These are phyloP conservation scores for Sphaerobolus stellatus DNA, from an alignment of 1,284 basidiomycete genomes.

Conservation along the genomic window DNA sequence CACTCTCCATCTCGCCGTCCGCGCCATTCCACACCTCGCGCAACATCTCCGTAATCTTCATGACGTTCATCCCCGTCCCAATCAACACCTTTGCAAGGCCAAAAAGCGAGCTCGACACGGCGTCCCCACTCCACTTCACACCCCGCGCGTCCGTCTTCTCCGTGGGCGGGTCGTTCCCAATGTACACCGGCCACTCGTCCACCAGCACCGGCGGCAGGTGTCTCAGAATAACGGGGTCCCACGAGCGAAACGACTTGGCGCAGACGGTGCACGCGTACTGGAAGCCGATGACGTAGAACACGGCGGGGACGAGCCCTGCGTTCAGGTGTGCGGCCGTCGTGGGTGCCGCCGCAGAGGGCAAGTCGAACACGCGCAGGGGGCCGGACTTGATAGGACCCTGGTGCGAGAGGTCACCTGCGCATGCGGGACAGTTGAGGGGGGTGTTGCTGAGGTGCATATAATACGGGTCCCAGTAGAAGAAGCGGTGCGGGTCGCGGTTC, in stretches of 20 bases:
- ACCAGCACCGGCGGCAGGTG: conserved; percentile 61
- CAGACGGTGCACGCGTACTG: conserved; percentile 67
- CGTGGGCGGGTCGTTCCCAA: conserved; percentile 56
- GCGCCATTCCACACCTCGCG: conserved; percentile 20
- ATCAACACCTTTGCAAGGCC: conserved; percentile 16
- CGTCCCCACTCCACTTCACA: conserved; percentile 17
- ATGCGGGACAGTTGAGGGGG: conserved; percentile 61
- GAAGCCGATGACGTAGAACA: conserved; percentile 75
- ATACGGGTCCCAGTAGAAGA: conserved; percentile 77
- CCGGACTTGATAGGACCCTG: conserved; percentile 67
- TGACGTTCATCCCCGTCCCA: conserved; percentile 26
- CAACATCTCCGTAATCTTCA: conserved; percentile 35
- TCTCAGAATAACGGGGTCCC: conserved; percentile 64
- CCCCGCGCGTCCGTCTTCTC: conserved; percentile 8
- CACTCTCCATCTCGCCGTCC: conserved; percentile 22
- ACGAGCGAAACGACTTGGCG: conserved; percentile 64
- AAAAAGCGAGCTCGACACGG: conserved; percentile 7
- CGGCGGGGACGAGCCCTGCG: conserved; percentile 10
- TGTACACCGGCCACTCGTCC: conserved; percentile 66
- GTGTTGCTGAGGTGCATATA: conserved; percentile 72
- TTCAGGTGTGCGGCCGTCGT: conserved; percentile 4
- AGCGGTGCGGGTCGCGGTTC: conserved; percentile 44
- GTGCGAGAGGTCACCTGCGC: conserved; percentile 52
- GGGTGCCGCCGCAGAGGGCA: conserved; percentile 39
- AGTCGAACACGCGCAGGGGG: conserved; percentile 71